Evolutionary conservation across 257 asterid genomes (phyloP).

Genomic region (Nicotiana paniculata): DNA sequence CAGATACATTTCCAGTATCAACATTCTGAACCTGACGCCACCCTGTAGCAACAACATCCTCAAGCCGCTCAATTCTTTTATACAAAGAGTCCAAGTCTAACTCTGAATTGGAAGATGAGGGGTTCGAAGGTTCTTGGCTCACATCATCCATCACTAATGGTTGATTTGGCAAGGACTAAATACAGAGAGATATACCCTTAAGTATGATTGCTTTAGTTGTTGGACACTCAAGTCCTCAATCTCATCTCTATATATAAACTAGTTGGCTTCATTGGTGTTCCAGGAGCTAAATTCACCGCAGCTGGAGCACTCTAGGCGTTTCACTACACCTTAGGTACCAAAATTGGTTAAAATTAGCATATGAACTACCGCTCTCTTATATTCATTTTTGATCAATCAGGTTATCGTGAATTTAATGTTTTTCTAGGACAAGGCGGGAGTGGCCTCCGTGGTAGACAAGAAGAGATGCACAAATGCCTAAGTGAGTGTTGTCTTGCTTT

Average conservation of each 20-base stretch:
- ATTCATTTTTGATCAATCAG: too few species aligned
- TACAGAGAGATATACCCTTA: too few species aligned
- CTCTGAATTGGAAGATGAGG: slow-evolving; percentile 28
- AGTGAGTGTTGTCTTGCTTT: too few species aligned
- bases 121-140: slow-evolving; percentile 56
- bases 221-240: too few species aligned
- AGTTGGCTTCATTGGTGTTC: slow-evolving; percentile 84
- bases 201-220: too few species aligned
- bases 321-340: slow-evolving; percentile 6
- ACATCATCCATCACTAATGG: slow-evolving; percentile 47
- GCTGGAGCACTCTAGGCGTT: slow-evolving; percentile 41
- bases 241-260: slow-evolving; percentile 14
- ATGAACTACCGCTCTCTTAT: too few species aligned
- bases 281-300: slow-evolving; percentile 69
- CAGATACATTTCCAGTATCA: slow-evolving; percentile 15
- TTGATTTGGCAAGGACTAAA: too few species aligned
- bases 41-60: slow-evolving; percentile 61
- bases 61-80: slow-evolving; percentile 68
- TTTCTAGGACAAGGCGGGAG: too few species aligned
- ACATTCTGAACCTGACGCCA: slow-evolving; percentile 31
- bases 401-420: too few species aligned
- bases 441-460: too few species aligned
- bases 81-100: slow-evolving; percentile 36
- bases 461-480: too few species aligned
- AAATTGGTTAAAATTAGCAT: too few species aligned